Evolutionary conservation across 345 rosid genomes (phyloP), one percentile per base, ranked within the genome.

Genomic region (Lumnitzera racemosa): DNA sequence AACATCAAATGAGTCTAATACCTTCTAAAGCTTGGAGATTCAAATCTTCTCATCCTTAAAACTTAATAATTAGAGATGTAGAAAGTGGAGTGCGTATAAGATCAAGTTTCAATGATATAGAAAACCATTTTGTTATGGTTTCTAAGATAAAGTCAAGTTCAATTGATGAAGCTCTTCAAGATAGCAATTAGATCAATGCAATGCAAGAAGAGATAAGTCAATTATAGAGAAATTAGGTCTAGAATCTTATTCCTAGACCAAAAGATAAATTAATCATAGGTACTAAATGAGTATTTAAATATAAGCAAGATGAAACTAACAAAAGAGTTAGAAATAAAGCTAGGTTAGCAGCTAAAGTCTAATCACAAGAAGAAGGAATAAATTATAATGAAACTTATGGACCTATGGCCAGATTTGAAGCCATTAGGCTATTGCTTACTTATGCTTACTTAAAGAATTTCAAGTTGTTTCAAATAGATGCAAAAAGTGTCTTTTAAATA

Each of bases 401-500:
- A 2, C 58, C 43, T 7, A 31, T 55, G 29, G 43, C 6, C 1
- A 23, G 4, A 8, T 3, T 55, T 11, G 58, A 55, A 55, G 43
- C 43, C 7, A 55, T 55, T 13, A 0, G 58, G 2, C 36, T 55
- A 12, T 31, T 55, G 2, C 16, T 55, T 10, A 46, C 43, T 3
- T 55, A 11, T 55, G 13, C 43, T 0, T 55, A 15, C 29, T 55
- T 0, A 0, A 10, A 55, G 3, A 55, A 55, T 31, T 24, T 55
- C 43, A 55, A 24, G 24, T 55, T 1, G 58, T 31, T 24, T 55
- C 43, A 55, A 24, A 55, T 55, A 15, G 58, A 55, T 24, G 58
- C 29, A 11, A 55, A 24, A 10, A 57, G 10, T 31, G 6, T 23
- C 2, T 57, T 57, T 9, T 31, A 49, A 57, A 36, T 20, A 31